Base-by-base conservation (phyloP, 148 eudicot species). In the Diospyros kaki region DNA sequence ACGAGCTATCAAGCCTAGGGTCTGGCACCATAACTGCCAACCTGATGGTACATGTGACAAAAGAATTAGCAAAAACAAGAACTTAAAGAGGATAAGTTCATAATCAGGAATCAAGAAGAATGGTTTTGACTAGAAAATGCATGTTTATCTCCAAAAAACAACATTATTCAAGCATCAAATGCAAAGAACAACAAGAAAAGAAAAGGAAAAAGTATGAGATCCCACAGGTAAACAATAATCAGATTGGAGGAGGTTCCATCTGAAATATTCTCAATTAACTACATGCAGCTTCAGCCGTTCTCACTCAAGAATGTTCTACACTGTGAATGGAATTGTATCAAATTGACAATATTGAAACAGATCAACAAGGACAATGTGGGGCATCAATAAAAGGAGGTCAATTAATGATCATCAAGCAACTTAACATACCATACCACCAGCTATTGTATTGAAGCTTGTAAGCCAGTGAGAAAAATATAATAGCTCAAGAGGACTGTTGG, bases 1-100 rank as follows among this genome's bases (percentile, higher is more conserved):
- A 81, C 54, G 93, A 86, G 80, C 84, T 83, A 77, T 94, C 97
- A 53, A 94, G 81, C 81, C 92, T 92, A 66, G 93, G 91, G 83
- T 94, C 97, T 48, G 96, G 97, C 70, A 94, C 93, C 98, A 92
- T 94, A 68, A 92, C 92, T 51, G 84, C 96, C 18, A 78, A 90
- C 96, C 98, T 94, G 91, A 89, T 14, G 58, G 4, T 58, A 61
- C 46, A 43, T 28, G 28, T 17, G 56, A 18, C 8, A 14, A 43
- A 56, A 66, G n/a, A 54, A 17, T 64, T 41, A n/a, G 41, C 50
- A 42, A 64, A 28, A 28, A 17, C 52, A 74, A 6, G 0, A 74
- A 61, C 9, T 40, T n/a, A 39, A 64, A 41, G 45, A 66, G 28
- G 28, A 74, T 39, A 65, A 51, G 11, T 14, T 3, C 61, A 55